Base-by-base conservation (phyloP, 2,329 filamentous ascomycete species). In the Alternaria hordeiaustralica region DNA sequence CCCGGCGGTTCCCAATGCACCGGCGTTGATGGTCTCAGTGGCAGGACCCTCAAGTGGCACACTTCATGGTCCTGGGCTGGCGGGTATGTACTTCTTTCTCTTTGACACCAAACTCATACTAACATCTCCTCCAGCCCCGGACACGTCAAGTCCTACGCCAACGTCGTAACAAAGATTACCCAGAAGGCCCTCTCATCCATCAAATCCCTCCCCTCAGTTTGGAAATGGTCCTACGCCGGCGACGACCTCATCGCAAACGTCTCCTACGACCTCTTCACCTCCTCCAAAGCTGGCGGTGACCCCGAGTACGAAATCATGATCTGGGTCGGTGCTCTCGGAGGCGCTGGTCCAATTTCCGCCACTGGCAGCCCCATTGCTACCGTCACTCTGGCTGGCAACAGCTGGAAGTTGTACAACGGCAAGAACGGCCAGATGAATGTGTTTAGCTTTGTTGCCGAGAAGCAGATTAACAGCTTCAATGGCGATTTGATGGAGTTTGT, bases 221-320 rank as follows among this genome's bases (percentile, higher is more conserved):
- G 82, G 82, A 71, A 78, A 18, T 87, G 83, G 83, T 75, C 63
- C 33, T 88, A 89, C 78, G 82, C 81, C 28, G 85, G 83, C 63
- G 80, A 76, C 55, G 65, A 63, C 60, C 75, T 89, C 53, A 79
- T 87, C 33, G 86, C 87, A 56, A 84, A 90, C 71, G 88, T 90
- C 15, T 82, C 87, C 13, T 90, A 88, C 71, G 87, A 90, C 73
- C 77, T 90, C 55, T 90, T 90, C 79, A 87, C 87, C 15, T 80
- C 81, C 8, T 81, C 84, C 45, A 81, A 81, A 18, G 82, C 85
- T 2, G 78, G 78, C 28, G 82, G 81, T 45, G 74, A 67, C 50
- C 73, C 82, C n/a, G 81, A 87, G 69, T 89, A 87, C 72, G 89
- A 90, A 78, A 81, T 90, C 70, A 91, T 91, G 88, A 84, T 91